Evolutionary conservation across 169 alveolate genomes (phyloP).

Genomic region (Toxoplasma gondii): DNA sequence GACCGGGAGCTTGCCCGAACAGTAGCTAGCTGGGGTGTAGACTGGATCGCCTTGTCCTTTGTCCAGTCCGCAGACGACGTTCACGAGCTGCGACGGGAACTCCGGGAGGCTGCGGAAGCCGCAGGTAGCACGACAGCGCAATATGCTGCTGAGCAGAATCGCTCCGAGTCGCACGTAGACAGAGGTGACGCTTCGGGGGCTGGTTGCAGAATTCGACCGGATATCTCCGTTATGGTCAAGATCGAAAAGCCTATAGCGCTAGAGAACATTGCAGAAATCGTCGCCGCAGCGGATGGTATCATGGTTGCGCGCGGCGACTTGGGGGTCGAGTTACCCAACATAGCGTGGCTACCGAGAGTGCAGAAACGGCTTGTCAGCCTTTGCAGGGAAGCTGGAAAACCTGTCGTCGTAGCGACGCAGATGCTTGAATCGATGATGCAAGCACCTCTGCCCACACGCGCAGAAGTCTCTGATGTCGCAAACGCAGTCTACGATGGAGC

Average conservation of each 20-base stretch:
- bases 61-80: slow-evolving; percentile 81
- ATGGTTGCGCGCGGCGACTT: slow-evolving; percentile 99
- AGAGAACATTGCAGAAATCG: slow-evolving; percentile 89
- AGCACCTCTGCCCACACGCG: slow-evolving; percentile 96
- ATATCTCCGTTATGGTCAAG: slow-evolving; percentile 93
- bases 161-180: not conserved
- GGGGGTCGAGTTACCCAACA: slow-evolving; percentile 92
- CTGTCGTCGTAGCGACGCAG: slow-evolving; percentile 97
- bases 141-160: not conserved
- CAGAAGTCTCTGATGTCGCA: slow-evolving; percentile 98
- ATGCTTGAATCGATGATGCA: slow-evolving; percentile 96
- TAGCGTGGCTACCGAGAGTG: slow-evolving; percentile 92
- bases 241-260: slow-evolving; percentile 96
- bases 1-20: slow-evolving; percentile 78
- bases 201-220: slow-evolving; percentile 78
- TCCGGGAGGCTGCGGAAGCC: slow-evolving; percentile 35
- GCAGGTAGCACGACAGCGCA: too few relatives aligned
- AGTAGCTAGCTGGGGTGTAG: slow-evolving; percentile 78
- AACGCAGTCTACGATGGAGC: slow-evolving; percentile 97
- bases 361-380: slow-evolving; percentile 91
- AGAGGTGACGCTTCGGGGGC: not conserved
- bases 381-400: slow-evolving; percentile 89
- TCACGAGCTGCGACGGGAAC: slow-evolving; percentile 79
- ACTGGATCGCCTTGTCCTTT: slow-evolving; percentile 93
- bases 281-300: slow-evolving; percentile 93